Conservation (phyloP, 2,329 filamentous ascomycete species). For the Passalora sequoiae region DNA sequence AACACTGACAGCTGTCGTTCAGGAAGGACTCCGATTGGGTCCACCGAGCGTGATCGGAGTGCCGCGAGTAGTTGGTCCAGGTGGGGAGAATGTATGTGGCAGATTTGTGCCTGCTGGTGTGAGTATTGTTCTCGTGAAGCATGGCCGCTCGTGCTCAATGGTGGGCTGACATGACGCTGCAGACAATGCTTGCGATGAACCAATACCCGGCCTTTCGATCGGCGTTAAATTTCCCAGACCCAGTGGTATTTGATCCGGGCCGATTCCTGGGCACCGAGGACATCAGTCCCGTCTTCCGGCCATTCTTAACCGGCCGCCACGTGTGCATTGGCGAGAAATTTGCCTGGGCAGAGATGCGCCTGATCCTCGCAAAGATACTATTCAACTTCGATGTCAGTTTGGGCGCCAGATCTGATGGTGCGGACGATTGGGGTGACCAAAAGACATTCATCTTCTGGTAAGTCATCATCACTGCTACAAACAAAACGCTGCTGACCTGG, state of each 20-base stretch:
- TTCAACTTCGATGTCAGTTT: slow-evolving; percentile 2
- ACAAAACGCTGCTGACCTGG: background rate
- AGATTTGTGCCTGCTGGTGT: slow-evolving; percentile 6
- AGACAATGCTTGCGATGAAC: slow-evolving; percentile 5
- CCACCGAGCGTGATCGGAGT: slow-evolving; percentile 3
- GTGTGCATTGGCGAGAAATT: slow-evolving; percentile 6
- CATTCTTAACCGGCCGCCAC: slow-evolving; percentile 3
- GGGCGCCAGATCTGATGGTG: too few relatives aligned
- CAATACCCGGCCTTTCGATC: slow-evolving; percentile 8
- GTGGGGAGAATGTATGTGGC: slow-evolving; percentile 5
- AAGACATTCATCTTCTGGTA: slow-evolving; percentile 7
- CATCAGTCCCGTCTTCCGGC: background rate
- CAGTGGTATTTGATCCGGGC: slow-evolving; percentile 1
- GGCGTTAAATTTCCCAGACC: background rate
- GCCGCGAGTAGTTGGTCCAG: slow-evolving; percentile 1
- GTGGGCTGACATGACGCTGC: background rate
- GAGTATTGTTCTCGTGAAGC: background rate
- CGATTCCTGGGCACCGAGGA: background rate
- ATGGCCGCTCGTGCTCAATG: background rate
- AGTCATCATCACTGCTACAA: background rate
- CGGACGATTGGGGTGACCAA: slow-evolving; percentile 7
- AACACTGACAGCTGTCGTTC: slow-evolving; percentile 5
- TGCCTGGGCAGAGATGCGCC: slow-evolving; percentile 8
- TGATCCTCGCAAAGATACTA: background rate
- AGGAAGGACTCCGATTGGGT: slow-evolving; percentile 3